Evolutionary conservation across 1,139 yeast genomes (phyloP).

Genomic region (Hanseniaspora uvarum): DNA sequence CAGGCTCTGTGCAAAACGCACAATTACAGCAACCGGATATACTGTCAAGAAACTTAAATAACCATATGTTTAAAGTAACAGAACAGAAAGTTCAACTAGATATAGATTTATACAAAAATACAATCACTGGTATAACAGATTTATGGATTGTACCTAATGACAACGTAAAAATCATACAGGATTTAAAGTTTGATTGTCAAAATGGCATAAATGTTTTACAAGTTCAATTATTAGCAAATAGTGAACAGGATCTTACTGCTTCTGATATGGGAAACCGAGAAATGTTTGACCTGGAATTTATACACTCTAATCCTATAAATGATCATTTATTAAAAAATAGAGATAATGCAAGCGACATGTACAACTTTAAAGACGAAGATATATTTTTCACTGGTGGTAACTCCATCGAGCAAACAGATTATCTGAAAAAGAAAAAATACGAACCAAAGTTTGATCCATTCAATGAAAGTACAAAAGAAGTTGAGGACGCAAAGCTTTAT

Average conservation of each 20-base stretch:
- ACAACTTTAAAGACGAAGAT: slow-evolving; percentile 15
- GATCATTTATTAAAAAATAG: slow-evolving; percentile 14
- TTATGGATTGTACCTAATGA: slow-evolving; percentile 66
- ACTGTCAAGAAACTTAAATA: slow-evolving; percentile 22
- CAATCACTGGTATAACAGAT: slow-evolving; percentile 68
- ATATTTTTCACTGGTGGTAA: slow-evolving; percentile 18
- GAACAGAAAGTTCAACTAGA: slow-evolving; percentile 63
- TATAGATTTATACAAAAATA: slow-evolving; percentile 48
- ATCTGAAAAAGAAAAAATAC: slow-evolving; percentile 12
- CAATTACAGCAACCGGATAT: not conserved
- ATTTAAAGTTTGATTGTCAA: slow-evolving; percentile 68
- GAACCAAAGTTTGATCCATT: slow-evolving; percentile 17
- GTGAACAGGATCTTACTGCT: slow-evolving; percentile 41
- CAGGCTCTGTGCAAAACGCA: not conserved
- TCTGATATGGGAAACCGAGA: slow-evolving; percentile 37
- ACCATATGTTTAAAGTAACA: slow-evolving; percentile 39
- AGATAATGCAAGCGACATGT: slow-evolving; percentile 22
- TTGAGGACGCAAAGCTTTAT: slow-evolving; percentile 4
- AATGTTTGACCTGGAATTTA: slow-evolving; percentile 21
- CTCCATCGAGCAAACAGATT: slow-evolving; percentile 9
- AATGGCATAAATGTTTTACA: slow-evolving; percentile 39
- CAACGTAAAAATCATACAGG: slow-evolving; percentile 38
- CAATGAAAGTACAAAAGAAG: slow-evolving; percentile 3
- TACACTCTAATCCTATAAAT: slow-evolving; percentile 21
- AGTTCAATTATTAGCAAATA: slow-evolving; percentile 6